Evolutionary conservation across 2,329 filamentous ascomycete species (phyloP).

Genomic region (Colletotrichum falcatum): DNA sequence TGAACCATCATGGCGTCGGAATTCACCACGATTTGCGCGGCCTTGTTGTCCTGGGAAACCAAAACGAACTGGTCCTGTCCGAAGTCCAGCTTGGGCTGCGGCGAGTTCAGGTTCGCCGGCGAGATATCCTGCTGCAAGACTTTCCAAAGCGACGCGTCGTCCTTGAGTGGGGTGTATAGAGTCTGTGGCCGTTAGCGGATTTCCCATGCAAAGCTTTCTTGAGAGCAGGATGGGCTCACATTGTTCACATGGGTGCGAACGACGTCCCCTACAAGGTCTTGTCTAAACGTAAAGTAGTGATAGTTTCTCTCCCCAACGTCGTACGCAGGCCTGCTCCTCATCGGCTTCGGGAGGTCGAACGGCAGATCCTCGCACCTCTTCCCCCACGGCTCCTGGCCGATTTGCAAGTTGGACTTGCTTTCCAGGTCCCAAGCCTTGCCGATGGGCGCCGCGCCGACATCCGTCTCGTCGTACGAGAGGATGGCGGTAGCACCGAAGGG

Average conservation of each 20-base stretch:
- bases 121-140: constrained; percentile 26
- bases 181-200: constrained; percentile 24
- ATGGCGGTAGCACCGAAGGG: constrained; percentile 40
- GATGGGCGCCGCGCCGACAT: constrained; percentile 25
- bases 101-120: constrained; percentile 30
- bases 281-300: constrained; percentile 38
- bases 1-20: constrained; percentile 44
- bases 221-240: neutral
- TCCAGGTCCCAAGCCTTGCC: constrained; percentile 40
- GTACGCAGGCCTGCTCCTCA: constrained; percentile 40
- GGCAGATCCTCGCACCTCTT: constrained; percentile 41
- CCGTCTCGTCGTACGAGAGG: constrained; percentile 41
- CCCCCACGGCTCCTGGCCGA: constrained; percentile 37
- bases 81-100: constrained; percentile 32
- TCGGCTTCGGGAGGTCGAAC: constrained; percentile 41
- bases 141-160: constrained; percentile 39
- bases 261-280: constrained; percentile 26
- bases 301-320: constrained; percentile 40
- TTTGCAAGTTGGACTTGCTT: constrained; percentile 12
- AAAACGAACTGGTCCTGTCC: constrained; percentile 39
- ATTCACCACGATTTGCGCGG: constrained; percentile 45
- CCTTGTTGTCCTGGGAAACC: constrained; percentile 40
- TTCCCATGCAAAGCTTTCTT: neutral
- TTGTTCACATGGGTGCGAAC: constrained; percentile 35
- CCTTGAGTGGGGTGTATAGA: constrained; percentile 36